phyloP scores from a whole-genome alignment of 2,329 filamentous ascomycete genomes.

The Fusarium pseudoanthophilum region DNA sequence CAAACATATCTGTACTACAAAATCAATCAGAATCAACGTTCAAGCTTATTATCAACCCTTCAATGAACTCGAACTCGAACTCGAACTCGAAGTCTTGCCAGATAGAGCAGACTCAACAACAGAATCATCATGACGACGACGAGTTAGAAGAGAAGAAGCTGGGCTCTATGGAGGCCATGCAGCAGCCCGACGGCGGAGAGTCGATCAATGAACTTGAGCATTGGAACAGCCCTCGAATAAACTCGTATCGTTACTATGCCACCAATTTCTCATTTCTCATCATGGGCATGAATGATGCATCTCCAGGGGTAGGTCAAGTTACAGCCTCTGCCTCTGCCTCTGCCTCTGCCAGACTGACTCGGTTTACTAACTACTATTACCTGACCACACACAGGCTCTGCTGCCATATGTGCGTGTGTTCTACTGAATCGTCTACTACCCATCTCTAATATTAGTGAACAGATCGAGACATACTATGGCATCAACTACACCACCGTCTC shows the following conservation, averaged over 20 bases:
- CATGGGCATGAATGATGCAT: conserved; percentile 76
- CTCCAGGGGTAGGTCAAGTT: conserved; percentile 66
- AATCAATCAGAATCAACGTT: background rate
- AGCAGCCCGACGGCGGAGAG: conserved; percentile 9
- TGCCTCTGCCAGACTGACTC: background rate
- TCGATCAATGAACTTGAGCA: conserved; percentile 51
- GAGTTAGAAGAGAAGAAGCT: conserved; percentile 17
- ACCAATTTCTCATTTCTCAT: conserved; percentile 71
- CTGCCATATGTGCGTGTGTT: conserved; percentile 56
- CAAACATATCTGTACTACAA: background rate
- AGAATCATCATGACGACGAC: conserved; percentile 13
- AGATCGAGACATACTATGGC: conserved; percentile 63
- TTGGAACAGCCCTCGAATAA: conserved; percentile 73
- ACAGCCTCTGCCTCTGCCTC: background rate
- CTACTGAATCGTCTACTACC: background rate
- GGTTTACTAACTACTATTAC: background rate
- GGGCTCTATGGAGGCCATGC: background rate
- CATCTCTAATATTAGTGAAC: background rate
- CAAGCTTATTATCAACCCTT: background rate
- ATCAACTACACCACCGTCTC: conserved; percentile 72
- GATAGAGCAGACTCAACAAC: background rate
- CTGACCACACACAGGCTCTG: conserved; percentile 52
- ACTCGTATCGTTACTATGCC: conserved; percentile 67
- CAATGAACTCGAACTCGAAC: background rate
- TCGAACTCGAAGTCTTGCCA: background rate